Base-by-base conservation (phyloP, 495 filamentous ascomycete genomes). In the Xylaria flabelliformis region DNA sequence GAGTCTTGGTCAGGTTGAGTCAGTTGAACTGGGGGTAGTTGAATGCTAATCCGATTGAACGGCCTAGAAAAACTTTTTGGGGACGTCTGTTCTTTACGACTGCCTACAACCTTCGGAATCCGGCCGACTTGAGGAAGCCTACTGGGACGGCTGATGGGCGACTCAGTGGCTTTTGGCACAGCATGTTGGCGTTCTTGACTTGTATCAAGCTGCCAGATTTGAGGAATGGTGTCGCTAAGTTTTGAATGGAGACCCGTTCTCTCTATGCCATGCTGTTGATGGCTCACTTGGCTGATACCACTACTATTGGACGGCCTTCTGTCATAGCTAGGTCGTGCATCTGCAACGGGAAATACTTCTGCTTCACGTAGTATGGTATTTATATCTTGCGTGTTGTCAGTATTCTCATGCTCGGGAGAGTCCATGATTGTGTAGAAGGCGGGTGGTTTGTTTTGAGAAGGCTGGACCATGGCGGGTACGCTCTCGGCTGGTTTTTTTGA, bases 391-490 rank as follows among this genome's bases (percentile, higher is more conserved):
- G 80, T 87, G 9, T 86, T 76, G 65, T 92, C 91, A 6, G 53
- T 29, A 19, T 17, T 13, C 4, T 90, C 90, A 69, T 88, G 88
- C 72, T 95, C 92, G 3, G 88, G 89, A 39, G 88, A 84, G 73
- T 96, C 94, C 66, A 96, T 85, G 73, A 96, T 84, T 1, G 94
- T 92, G 80, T 98, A 98, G 76, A 97, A 94, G 3, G 94, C 90
- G 1, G 86, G 74, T 7, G 86, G 79, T 58, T 87, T 87, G 42
- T 72, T 75, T 65, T 76, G 78, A 29, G 80, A 78, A 19, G 82
- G 75, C 67, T 84, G 77, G 26, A 86, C 84, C 17, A 83, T 74
- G 2, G 85, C 81, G 2, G 84, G 74, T 29, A 85, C 80, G 42
- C 68, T 63, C 82, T 80, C 48, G 80, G 80, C 48, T 79, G 74